Conservation (phyloP, 305 asterid species). For the Petunia hybrid region DNA sequence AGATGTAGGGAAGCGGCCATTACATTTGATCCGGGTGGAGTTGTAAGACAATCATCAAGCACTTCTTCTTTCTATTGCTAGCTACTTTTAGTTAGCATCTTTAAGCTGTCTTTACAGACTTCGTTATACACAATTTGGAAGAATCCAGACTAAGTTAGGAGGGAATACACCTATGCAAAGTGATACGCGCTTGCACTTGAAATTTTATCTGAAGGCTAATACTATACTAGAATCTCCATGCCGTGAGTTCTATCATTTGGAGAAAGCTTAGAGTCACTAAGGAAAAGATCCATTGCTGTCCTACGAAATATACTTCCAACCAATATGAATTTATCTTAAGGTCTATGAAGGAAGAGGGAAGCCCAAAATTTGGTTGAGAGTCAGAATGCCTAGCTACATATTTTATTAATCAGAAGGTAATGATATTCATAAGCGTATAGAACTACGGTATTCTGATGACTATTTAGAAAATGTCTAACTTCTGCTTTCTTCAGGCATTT, state of each 20-base stretch:
- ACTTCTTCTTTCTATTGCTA: not conserved
- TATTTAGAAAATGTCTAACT: not conserved
- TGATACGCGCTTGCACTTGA: not conserved
- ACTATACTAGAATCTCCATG: not conserved
- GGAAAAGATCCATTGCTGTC: not conserved
- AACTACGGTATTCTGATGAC: not conserved
- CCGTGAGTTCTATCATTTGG: too few species aligned
- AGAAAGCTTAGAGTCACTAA: too few species aligned
- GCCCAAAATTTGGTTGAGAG: not conserved
- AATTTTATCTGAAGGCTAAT: not conserved
- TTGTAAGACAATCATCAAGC: not conserved
- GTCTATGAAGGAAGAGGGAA: not conserved
- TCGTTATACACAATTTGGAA: not conserved
- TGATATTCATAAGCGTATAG: slow-evolving; percentile 1
- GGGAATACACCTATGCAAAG: not conserved
- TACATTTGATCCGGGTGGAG: not conserved
- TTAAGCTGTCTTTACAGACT: not conserved
- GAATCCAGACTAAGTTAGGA: not conserved
- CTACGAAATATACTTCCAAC: slow-evolving; percentile 22
- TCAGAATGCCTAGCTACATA: not conserved
- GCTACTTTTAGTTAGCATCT: not conserved
- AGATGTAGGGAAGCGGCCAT: not conserved
- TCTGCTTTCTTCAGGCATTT: slow-evolving; percentile 60
- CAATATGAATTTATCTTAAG: not conserved
- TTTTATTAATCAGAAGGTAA: not conserved